These are phyloP conservation scores for Cercophora newfieldiana DNA, from an alignment of 495 filamentous ascomycete species.

Conservation along the genomic window DNA sequence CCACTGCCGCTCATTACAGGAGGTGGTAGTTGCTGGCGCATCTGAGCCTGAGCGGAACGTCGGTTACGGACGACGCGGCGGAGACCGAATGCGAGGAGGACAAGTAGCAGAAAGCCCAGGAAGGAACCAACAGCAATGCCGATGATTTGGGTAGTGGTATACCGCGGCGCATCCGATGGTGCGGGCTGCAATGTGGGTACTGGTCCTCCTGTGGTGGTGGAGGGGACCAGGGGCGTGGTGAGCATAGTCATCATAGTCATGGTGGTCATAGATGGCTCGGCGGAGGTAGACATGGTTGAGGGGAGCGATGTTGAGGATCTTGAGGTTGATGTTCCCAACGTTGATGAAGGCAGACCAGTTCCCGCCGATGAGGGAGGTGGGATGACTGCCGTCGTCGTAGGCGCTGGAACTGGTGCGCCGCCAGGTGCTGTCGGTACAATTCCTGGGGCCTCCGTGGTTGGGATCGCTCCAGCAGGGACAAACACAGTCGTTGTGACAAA, in stretches of 20 bases:
- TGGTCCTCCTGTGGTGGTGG: not conserved
- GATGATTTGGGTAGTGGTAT: conserved; percentile 27
- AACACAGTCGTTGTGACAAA: conserved; percentile 26
- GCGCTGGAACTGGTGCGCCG: not conserved
- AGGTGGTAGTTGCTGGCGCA: conserved; percentile 24
- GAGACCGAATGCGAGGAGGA: conserved; percentile 31
- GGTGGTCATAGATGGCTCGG: not conserved
- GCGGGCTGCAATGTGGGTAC: conserved; percentile 4
- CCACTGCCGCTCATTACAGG: not conserved
- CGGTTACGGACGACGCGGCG: conserved; percentile 23
- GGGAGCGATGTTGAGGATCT: not conserved
- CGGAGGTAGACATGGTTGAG: not conserved
- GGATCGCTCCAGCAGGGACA: conserved; percentile 16
- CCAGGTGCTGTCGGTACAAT: not conserved
- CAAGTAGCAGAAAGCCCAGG: conserved; percentile 26
- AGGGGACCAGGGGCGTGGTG: conserved; percentile 5
- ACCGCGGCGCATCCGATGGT: not conserved
- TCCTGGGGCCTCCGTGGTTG: conserved; percentile 3
- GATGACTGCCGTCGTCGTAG: not conserved
- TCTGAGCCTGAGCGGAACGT: conserved; percentile 15
- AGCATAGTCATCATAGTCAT: conserved; percentile 1
- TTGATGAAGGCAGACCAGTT: not conserved
- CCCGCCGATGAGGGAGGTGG: not conserved
- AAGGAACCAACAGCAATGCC: conserved; percentile 25
- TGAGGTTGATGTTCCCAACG: not conserved